phyloP scores from a whole-genome alignment of 345 rosid species.

The Citrus inodora region DNA sequence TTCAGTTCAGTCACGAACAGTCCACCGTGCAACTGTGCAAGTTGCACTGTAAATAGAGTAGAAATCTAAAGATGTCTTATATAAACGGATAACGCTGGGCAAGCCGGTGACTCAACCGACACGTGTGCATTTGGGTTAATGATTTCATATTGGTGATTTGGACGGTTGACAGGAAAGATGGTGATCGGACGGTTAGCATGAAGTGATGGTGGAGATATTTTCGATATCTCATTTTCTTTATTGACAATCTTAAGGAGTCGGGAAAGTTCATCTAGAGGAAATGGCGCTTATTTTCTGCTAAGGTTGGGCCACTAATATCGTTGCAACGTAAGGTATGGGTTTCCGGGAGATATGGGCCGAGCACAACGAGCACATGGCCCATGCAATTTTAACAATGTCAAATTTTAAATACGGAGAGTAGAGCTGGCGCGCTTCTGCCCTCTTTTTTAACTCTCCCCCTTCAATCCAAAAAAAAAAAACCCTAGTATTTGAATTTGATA shows the following conservation, averaged over 20 bases:
- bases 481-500: background rate
- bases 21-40: no score
- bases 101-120: background rate
- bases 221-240: background rate
- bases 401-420: background rate
- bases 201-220: background rate
- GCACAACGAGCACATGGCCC: background rate
- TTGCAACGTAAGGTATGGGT: background rate
- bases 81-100: background rate
- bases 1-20: background rate
- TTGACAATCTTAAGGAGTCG: background rate
- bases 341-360: background rate
- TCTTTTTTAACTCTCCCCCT: background rate
- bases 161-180: background rate
- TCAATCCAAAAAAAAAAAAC: background rate
- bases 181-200: slow-evolving; percentile 1
- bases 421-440: slow-evolving; percentile 22
- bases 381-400: background rate
- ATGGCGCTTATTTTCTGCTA: background rate
- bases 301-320: no score
- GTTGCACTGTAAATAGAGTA: no score
- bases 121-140: background rate
- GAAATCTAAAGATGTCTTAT: no score
- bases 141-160: background rate
- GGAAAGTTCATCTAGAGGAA: background rate